Evolutionary conservation across 2,329 filamentous ascomycete genomes (phyloP), one percentile per base, ranked within the genome.

Genomic region (Penicillium sp.): DNA sequence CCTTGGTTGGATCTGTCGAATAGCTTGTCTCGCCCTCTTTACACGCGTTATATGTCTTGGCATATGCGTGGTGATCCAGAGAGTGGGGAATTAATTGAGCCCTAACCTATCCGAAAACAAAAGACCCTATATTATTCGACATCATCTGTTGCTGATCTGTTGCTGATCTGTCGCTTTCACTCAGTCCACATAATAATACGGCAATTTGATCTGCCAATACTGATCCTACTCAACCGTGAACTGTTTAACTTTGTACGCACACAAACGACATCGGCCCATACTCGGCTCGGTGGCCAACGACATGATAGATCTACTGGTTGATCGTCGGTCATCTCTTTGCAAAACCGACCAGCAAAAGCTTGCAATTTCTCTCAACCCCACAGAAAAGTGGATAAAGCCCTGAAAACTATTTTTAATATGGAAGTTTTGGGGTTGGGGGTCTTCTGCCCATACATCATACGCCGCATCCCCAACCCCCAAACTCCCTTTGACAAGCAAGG

Each of bases 381-480:
- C 41, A 51, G 21, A 41, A 45, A 56, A 53, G 54, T 56, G 54
- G 54, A 46, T 27, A n/a, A 48, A 16, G 54, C 27, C 49, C 34
- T 56, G 54, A 47, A 53, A 53, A 47, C 54, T 56, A 56, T 56
- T 52, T 56, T 52, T 56, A 52, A 53, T 47, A 36, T 38, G 39
- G 39, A 44, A 23, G 21, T 50, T 50, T 55, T 44, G 23, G 40
- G 40, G 11, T 19, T 29, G 16, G 39, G 50, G 38, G 21, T 47
- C 39, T 10, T 50, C 27, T 27, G 44, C n/a, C 27, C 41, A 43
- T 56, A 40, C 40, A 56, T 56, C 49, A 52, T 52, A 16, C 29
- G 48, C 39, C 27, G 48, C 49, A 46, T 56, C 49, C 41, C 29
- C 49, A 46, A 56, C 34, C 36, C 34, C 54, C 48, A 34, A 29